Base-by-base conservation (phyloP, 2,329 filamentous ascomycete species). In the Phyllosticta citriasiana region DNA sequence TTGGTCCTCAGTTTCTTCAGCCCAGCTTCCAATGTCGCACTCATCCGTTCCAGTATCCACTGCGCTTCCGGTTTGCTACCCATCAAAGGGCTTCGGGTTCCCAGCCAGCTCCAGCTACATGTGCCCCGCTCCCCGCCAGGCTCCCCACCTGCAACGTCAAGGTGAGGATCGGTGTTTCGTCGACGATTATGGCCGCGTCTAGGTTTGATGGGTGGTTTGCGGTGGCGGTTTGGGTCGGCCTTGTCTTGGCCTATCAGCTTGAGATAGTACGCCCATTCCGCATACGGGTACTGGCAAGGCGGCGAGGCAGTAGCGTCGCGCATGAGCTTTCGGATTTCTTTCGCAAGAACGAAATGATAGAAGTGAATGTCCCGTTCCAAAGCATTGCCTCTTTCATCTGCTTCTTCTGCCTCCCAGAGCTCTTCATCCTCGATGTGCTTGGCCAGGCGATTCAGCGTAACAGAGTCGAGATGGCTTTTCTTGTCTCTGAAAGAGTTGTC, bases 91-190 rank as follows among this genome's bases (percentile, higher is more conserved):
- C 84, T 88, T 14, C 82, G 76, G 55, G 83, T 79, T 0, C 86
- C 87, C 1, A 91, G 80, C 88, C 88, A 92, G 35, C 86, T 89
- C 88, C 88, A 91, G 6, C 82, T 85, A 82, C 84, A 88, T 10
- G 70, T 64, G 4, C 58, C 53, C 30, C 64, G 61, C 9, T 22
- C 60, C 10, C 62, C 69, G 7, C 70, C 68, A 14, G 71, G 71
- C 3, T 66, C 69, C 1, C 70, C 72, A 14, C 73, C 66, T 60
- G 73, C 71, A 7, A 67, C 67, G 0, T 52, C 56, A 2, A 52
- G 16, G 14, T 57, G 14, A 5, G 40, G 14, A n/a, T 7, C 14
- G 40, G 6, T 4, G n/a, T 47, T n/a, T 14, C 16, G 40, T n/a
- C n/a, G 40, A n/a, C 16, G 40, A 47, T n/a, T 3, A n/a, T n/a